Evolutionary conservation across 805 yeast species (phyloP), one percentile per base, ranked within the genome.

Genomic region (Starmerella etchellsii): DNA sequence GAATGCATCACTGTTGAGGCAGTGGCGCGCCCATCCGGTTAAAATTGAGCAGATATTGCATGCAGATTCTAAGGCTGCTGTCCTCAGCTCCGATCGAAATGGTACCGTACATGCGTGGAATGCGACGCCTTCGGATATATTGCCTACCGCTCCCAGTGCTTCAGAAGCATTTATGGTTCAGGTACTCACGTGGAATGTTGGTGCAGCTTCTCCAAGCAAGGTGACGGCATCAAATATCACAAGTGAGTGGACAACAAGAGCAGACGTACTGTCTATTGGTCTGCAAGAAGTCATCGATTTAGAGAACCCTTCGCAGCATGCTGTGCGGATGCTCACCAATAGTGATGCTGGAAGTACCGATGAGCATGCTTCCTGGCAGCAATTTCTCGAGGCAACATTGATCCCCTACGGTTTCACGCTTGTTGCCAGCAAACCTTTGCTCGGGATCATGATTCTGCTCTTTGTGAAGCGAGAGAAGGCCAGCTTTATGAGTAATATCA

Each of bases 281-380:
- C 65, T 91, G 29, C 94, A 91, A 58, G 98, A 91, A 54, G 77
- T 87, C 26, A 76, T 85, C 11, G 96, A 87, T 54, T 64, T 91
- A 33, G 83, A 88, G 13, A 81, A 82, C 54, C 83, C 84, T 75
- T 69, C 85, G 42, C 74, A 79, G 31, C 74, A 82, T 1, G 94
- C 91, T 54, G 73, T 58, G 38, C 56, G 55, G 26, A 44, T 64
- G 40, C 51, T 63, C 18, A 44, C 51, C 62, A 65, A 46, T 73
- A 10, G 10, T 7, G 84, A 35, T 62, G 36, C 37, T 2, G 73
- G 33, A 59, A 57, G 35, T 4, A 45, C 43, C 37, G 53, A 53
- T 27, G 62, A 55, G 29, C 56, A 59, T 43, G 49, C 47, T 26
- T 47, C 42, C 9, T 61, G 65, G 69, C 57, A 55, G 36, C 57